Evolutionary conservation across 352 stramenopile species (phyloP).

Genomic region (Pythium dissimile): DNA sequence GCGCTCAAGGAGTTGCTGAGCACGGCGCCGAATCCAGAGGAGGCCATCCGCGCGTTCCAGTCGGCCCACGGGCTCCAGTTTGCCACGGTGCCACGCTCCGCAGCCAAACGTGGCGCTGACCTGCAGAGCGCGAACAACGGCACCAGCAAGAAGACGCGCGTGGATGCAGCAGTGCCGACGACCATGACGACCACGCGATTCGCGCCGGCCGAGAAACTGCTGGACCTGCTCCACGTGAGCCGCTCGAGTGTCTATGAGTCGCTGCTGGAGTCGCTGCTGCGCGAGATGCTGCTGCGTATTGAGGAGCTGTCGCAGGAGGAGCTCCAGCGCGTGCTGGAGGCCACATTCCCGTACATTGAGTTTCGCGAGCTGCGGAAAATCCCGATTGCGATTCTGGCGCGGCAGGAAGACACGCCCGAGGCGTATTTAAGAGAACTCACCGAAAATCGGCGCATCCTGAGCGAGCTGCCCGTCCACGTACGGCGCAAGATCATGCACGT

Average conservation of each 20-base stretch:
- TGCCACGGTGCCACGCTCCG: constrained; percentile 20
- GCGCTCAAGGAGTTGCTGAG: constrained; percentile 80
- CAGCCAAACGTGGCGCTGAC: background rate
- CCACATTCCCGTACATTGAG: constrained; percentile 87
- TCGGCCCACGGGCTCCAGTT: constrained; percentile 51
- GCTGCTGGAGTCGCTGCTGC: constrained; percentile 59
- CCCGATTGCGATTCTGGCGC: constrained; percentile 76
- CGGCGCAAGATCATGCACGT: constrained; percentile 80
- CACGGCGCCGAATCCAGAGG: constrained; percentile 79
- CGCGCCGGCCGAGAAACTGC: constrained; percentile 59
- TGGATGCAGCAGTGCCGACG: too few species aligned
- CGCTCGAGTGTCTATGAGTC: constrained; percentile 66
- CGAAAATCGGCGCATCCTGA: constrained; percentile 75
- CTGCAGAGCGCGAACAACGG: constrained; percentile 12
- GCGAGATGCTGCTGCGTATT: constrained; percentile 75
- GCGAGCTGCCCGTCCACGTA: constrained; percentile 77
- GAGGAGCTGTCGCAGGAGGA: constrained; percentile 65
- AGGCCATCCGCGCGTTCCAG: constrained; percentile 82
- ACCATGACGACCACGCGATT: constrained; percentile 28
- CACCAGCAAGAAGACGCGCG: constrained; percentile 1
- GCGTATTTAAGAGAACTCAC: constrained; percentile 77
- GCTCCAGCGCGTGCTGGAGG: constrained; percentile 65
- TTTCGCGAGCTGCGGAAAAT: constrained; percentile 82
- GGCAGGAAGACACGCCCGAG: constrained; percentile 76
- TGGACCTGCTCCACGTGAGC: constrained; percentile 68